A percentile compares a stretch with the other conserved stretches of the same genome.
phyloP scores from a whole-genome alignment of 1,139 yeast genomes.

The Zygoascus meyerae region DNA sequence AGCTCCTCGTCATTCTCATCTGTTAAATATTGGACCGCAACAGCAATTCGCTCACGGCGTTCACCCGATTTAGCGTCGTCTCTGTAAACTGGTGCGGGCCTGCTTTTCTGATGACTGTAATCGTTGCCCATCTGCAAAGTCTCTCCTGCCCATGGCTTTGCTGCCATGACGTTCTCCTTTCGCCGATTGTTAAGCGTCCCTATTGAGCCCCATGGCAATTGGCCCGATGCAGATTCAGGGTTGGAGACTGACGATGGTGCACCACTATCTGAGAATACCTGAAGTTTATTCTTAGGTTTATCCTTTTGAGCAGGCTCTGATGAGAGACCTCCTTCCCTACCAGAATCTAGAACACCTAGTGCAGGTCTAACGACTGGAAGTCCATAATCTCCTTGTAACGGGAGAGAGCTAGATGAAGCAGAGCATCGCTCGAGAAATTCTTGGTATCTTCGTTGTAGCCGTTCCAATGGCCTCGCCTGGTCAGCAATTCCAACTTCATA shows the following conservation, averaged over 20 bases:
- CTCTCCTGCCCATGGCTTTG: constrained; percentile 69
- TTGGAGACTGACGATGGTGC: constrained; percentile 18
- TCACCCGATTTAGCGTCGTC: constrained; percentile 32
- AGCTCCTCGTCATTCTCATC: constrained; percentile 43
- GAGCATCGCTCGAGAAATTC: constrained; percentile 43
- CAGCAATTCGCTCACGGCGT: constrained; percentile 55
- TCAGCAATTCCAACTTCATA: constrained; percentile 54
- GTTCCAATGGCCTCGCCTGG: constrained; percentile 57
- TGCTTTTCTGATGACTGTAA: constrained; percentile 1
- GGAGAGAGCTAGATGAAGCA: constrained; percentile 23
- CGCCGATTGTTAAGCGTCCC: constrained; percentile 48
- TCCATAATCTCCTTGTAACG: constrained; percentile 35
- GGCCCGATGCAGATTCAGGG: constrained; percentile 7
- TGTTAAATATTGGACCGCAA: constrained; percentile 43
- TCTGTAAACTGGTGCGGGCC: constrained; percentile 10
- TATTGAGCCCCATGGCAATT: constrained; percentile 45
- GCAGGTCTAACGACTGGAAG: constrained; percentile 25
- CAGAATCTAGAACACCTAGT: constrained; percentile 18
- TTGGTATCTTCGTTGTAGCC: constrained; percentile 48
- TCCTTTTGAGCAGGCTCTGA: constrained; percentile 3
- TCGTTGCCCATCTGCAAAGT: constrained; percentile 32
- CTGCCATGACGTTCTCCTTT: constrained; percentile 58
- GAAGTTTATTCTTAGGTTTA: constrained; percentile 20
- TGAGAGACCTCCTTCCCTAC: constrained; percentile 7
- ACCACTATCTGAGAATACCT: constrained; percentile 31